These are phyloP conservation scores for Lepidium campestre DNA, from an alignment of 441 rosid genomes.

Conservation along the genomic window DNA sequence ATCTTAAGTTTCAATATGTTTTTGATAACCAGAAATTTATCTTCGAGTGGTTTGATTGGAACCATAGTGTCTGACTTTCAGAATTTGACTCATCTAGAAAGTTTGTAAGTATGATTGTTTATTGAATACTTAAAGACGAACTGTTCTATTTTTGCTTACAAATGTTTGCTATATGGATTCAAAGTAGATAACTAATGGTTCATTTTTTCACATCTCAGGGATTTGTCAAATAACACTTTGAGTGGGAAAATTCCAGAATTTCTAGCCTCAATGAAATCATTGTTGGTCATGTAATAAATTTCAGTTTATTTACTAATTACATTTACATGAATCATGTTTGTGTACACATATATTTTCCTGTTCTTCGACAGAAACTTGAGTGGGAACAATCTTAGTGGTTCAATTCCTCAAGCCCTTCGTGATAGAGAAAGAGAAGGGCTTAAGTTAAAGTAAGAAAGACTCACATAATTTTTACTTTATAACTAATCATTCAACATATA, in stretches of 20 bases:
- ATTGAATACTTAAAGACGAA: not conserved
- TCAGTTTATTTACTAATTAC: not conserved
- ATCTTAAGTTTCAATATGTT: not conserved
- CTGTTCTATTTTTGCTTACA: not conserved
- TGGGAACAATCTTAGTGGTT: slow-evolving; percentile 5
- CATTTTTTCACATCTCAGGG: slow-evolving; percentile 6
- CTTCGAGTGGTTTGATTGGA: slow-evolving; percentile 20
- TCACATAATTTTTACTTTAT: not conserved
- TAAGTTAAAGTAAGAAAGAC: slow-evolving; percentile 9
- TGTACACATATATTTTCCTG: not conserved
- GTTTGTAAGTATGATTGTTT: slow-evolving; percentile 9
- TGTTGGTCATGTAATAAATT: slow-evolving; percentile 20
- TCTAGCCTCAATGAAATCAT: slow-evolving; percentile 21
- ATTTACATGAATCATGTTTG: not conserved
- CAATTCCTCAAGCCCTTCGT: slow-evolving; percentile 15
- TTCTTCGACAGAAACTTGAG: slow-evolving; percentile 12
- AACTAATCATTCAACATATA: not conserved
- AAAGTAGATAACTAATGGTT: not conserved
- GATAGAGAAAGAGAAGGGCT: slow-evolving; percentile 13
- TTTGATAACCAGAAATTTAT: slow-evolving; percentile 12
- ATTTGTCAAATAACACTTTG: slow-evolving; percentile 21
- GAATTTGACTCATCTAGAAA: slow-evolving; percentile 11
- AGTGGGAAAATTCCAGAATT: slow-evolving; percentile 15
- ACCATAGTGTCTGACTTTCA: not conserved
- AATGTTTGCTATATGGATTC: not conserved